A percentile compares a stretch with the other conserved stretches of the same genome.
These are phyloP conservation scores for Endoconidiophora polonica DNA, from an alignment of 2,329 filamentous ascomycete genomes.

Conservation along the genomic window DNA sequence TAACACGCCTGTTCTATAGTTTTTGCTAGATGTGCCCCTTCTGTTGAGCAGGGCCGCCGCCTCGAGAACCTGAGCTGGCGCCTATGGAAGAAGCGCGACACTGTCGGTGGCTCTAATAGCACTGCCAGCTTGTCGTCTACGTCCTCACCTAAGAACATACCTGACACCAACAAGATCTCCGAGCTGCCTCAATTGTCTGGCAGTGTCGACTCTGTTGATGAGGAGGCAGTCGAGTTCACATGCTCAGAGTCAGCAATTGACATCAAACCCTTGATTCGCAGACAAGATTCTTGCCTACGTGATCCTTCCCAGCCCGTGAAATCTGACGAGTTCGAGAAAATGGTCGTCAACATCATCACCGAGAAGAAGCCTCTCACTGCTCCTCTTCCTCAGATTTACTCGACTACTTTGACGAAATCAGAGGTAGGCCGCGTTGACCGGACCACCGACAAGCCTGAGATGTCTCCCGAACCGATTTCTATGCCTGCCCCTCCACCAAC, in stretches of 20 bases:
- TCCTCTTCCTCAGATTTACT: slow-evolving; percentile 27
- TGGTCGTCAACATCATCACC: slow-evolving; percentile 85
- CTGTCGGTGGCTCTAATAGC: slow-evolving; percentile 56
- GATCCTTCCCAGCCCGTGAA: slow-evolving; percentile 47
- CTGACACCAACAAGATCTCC: slow-evolving; percentile 25
- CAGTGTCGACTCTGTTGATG: slow-evolving; percentile 58
- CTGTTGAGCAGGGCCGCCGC: slow-evolving; percentile 79
- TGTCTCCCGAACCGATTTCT: slow-evolving; percentile 14
- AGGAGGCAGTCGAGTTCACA: slow-evolving; percentile 44
- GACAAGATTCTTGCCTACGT: slow-evolving; percentile 46
- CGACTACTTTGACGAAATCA: slow-evolving; percentile 12
- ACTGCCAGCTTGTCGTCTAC: slow-evolving; percentile 31
- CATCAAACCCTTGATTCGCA: slow-evolving; percentile 50
- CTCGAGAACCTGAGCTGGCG: slow-evolving; percentile 94
- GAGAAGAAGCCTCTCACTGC: slow-evolving; percentile 53
- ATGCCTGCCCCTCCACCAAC: slow-evolving; percentile 18
- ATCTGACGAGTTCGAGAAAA: slow-evolving; percentile 77
- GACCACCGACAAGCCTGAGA: slow-evolving; percentile 19
- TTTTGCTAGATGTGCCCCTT: slow-evolving; percentile 86
- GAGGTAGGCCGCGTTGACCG: slow-evolving; percentile 15
- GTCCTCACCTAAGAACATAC: slow-evolving; percentile 33
- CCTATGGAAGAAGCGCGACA: slow-evolving; percentile 74
- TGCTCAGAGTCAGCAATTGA: slow-evolving; percentile 38
- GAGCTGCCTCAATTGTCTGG: slow-evolving; percentile 58
- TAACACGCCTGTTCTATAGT: slow-evolving; percentile 32